Base-by-base conservation (phyloP, 495 filamentous ascomycete species). In the Amorphotheca resinae region DNA sequence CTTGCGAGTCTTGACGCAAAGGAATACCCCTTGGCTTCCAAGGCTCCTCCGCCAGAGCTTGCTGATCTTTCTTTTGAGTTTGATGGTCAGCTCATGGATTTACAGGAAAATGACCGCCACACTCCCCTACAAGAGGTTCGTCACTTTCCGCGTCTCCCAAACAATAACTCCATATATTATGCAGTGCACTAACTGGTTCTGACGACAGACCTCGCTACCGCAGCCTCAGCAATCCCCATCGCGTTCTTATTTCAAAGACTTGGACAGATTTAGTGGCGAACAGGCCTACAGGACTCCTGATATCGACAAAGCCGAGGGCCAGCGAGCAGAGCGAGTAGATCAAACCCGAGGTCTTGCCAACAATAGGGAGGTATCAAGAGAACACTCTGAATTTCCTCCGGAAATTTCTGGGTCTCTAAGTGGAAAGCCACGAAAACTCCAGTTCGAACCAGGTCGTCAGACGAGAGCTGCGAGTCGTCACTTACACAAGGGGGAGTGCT, bases 1-100 rank as follows among this genome's bases (percentile, higher is more conserved):
- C 66, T 87, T 12, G 62, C 70, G 32, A 74, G 82, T 36, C 75
- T 93, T 36, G 89, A 96, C 61, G 68, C 83, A 7, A 89, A 93
- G 55, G 71, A 84, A 48, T 99, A 88, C 60, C 93, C 93, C 37
- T 69, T 99, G 26, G 93, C 91, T 35, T 66, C 70, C 32, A 74
- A 79, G 16, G 80, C 83, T 0, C 94, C 89, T 3, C 91, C 91
- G 11, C 68, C 72, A 11, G 76, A 77, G 31, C 60, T 98, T 28
- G 77, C 74, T 47, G 76, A 73, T 14, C 68, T 95, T 49, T 75
- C 69, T 35, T 88, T 93, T 51, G 76, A 82, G 38, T 59, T 87
- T 14, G 77, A 78, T 17, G 76, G 73, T 25, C 66, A 70, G 43
- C 62, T 77, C 12, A 35, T 33, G 26, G 14, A 25, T 14, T 12